A percentile compares a stretch with the other conserved stretches of the same genome.
These are phyloP conservation scores for Eucalyptus erythrocorys DNA, from an alignment of 345 rosid species.

Conservation along the genomic window DNA sequence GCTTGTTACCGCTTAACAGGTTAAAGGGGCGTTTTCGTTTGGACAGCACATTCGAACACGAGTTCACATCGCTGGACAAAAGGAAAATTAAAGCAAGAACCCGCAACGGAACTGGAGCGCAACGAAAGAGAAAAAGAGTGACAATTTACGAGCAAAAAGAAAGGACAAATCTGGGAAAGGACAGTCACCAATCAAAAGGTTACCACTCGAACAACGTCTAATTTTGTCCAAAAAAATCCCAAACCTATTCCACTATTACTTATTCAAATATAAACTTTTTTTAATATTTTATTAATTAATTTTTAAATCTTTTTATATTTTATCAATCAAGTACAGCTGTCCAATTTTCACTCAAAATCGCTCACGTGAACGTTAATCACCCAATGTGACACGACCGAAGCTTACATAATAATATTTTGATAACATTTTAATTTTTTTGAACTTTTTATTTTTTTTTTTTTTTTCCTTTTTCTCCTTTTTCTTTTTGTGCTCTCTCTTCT, in stretches of 20 bases:
- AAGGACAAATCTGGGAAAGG: background rate
- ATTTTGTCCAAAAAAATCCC: too few species aligned
- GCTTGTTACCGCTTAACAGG: background rate
- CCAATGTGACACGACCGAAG: accelerated
- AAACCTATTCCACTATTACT: background rate
- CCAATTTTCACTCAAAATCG: accelerated
- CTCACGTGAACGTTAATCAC: accelerated
- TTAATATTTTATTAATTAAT: too few species aligned
- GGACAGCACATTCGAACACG: background rate
- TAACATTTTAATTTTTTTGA: too few species aligned
- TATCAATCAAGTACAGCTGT: accelerated
- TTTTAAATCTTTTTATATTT: too few species aligned
- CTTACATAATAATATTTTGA: background rate
- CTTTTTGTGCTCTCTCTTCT: accelerated
- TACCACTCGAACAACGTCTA: background rate
- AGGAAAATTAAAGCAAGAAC: background rate
- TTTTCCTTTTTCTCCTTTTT: accelerated
- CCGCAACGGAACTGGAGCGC: background rate
- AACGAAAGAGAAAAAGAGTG: background rate
- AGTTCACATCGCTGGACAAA: background rate
- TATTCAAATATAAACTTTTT: background rate
- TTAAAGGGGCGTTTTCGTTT: background rate
- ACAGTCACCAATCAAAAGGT: background rate
- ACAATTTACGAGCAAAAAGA: background rate
- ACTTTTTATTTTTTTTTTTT: too few species aligned